These are phyloP conservation scores for Globisporangium camurandrum DNA, from an alignment of 352 stramenopile species.

Conservation along the genomic window DNA sequence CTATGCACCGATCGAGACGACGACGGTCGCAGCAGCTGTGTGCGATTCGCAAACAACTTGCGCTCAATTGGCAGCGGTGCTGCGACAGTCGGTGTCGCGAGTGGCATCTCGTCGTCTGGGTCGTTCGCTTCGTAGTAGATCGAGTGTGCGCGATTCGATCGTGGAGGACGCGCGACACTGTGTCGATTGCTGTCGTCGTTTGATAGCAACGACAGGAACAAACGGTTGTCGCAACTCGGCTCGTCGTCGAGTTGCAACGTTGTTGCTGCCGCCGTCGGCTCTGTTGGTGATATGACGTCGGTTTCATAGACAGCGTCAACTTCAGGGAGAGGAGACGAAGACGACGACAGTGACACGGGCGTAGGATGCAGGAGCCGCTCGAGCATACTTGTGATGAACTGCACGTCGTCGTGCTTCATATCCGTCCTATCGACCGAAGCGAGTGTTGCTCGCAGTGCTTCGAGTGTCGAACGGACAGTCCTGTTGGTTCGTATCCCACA, in stretches of 20 bases:
- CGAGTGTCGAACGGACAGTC: too few relatives aligned
- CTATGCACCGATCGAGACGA: neutral
- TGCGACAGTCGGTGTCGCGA: neutral
- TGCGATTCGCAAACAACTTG: neutral
- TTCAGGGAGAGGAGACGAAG: too few relatives aligned
- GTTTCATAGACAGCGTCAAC: too few relatives aligned
- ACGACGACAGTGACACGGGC: too few relatives aligned
- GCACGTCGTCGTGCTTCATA: constrained; percentile 1
- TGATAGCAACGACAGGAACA: too few relatives aligned
- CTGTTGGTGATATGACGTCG: too few relatives aligned
- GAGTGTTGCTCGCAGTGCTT: constrained; percentile 6
- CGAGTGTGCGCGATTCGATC: neutral
- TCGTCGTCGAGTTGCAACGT: too few relatives aligned
- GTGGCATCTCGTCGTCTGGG: constrained; percentile 9
- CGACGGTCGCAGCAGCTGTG: neutral
- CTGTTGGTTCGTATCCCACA: too few relatives aligned
- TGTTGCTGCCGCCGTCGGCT: too few relatives aligned
- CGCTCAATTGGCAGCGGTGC: neutral
- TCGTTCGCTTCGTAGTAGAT: constrained; percentile 2
- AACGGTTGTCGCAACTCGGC: too few relatives aligned
- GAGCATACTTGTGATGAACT: neutral
- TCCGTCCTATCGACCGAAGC: neutral
- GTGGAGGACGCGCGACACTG: neutral
- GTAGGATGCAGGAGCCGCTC: constrained; percentile 4
- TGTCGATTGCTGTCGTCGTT: neutral